Percentiles rank a stretch among this genome's conserved stretches.
These are phyloP conservation scores for Neopestalotiopsis clavispora DNA, from an alignment of 2,329 filamentous ascomycete genomes.

Conservation along the genomic window DNA sequence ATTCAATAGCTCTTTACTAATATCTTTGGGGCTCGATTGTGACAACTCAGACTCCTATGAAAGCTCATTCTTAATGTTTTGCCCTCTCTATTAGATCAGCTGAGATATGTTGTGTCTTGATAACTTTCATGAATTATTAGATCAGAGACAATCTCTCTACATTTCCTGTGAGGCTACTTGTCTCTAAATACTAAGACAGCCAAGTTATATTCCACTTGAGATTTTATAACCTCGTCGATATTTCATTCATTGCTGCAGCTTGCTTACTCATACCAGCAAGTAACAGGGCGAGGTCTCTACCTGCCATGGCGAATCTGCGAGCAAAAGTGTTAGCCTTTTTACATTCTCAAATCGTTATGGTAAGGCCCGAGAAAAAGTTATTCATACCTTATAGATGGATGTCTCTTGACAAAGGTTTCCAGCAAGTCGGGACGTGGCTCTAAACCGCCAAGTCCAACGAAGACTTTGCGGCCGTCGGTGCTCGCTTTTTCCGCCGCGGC, in stretches of 20 bases:
- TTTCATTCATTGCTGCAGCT: conserved; percentile 18
- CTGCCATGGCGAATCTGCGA: conserved; percentile 20
- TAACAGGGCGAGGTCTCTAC: conserved; percentile 17
- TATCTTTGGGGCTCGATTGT: too few relatives aligned
- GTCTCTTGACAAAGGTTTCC: conserved; percentile 16
- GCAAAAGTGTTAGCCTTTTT: background rate
- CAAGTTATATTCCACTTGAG: background rate
- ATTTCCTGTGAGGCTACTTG: too few relatives aligned
- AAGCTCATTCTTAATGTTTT: too few relatives aligned
- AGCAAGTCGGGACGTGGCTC: conserved; percentile 20
- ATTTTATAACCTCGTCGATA: conserved; percentile 6
- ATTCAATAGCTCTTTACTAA: too few relatives aligned
- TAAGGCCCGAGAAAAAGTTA: background rate
- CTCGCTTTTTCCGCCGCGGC: conserved; percentile 17
- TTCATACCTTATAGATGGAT: conserved; percentile 18
- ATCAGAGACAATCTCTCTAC: too few relatives aligned
- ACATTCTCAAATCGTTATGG: too few relatives aligned
- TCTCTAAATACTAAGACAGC: too few relatives aligned
- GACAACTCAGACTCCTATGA: too few relatives aligned
- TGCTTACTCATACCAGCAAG: conserved; percentile 20
- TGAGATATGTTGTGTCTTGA: too few relatives aligned
- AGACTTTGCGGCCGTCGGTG: conserved; percentile 15
- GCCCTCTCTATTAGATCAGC: too few relatives aligned
- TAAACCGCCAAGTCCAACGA: conserved; percentile 20
- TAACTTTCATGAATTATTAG: too few relatives aligned